Conservation (phyloP, 768 basidiomycete species). For the Macrolepiota albuminosa region DNA sequence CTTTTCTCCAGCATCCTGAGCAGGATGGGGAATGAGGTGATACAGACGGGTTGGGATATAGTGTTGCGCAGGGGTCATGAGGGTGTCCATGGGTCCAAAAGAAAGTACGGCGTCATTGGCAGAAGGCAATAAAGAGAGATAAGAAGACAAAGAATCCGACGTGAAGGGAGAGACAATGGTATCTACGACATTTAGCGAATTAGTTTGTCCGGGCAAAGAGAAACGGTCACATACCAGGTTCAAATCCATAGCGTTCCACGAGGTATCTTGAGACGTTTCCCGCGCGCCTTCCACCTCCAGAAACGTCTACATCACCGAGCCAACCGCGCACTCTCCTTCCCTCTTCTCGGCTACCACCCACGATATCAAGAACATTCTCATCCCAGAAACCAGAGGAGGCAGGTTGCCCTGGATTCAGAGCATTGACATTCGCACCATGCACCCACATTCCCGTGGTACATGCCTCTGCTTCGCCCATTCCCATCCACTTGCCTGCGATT, state of each 20-base stretch:
- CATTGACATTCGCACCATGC: constrained; percentile 39
- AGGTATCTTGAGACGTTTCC: constrained; percentile 72
- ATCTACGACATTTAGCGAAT: constrained; percentile 35
- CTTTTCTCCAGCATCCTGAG: constrained; percentile 70
- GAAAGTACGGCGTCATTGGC: constrained; percentile 71
- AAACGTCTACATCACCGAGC: constrained; percentile 78
- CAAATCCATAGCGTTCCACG: constrained; percentile 78
- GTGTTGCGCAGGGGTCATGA: constrained; percentile 72
- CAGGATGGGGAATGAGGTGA: constrained; percentile 75
- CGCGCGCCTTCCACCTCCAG: constrained; percentile 56
- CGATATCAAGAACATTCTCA: constrained; percentile 69
- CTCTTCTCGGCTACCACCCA: constrained; percentile 73
- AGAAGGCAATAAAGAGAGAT: constrained; percentile 72
- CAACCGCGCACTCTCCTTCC: constrained; percentile 68
- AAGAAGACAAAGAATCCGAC: constrained; percentile 69
- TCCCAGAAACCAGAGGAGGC: constrained; percentile 64
- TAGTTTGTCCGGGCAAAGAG: neutral
- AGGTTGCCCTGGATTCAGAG: constrained; percentile 11
- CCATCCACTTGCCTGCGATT: constrained; percentile 65
- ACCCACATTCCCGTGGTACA: constrained; percentile 78
- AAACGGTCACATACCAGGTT: constrained; percentile 45
- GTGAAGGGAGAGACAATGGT: constrained; percentile 74
- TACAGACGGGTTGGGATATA: constrained; percentile 74
- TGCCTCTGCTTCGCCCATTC: constrained; percentile 73
- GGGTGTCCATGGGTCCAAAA: constrained; percentile 76